Percentiles rank a stretch among this genome's conserved stretches.
Evolutionary conservation across 805 yeast species (phyloP).

Genomic region (Monosporozyma yasuniensis): DNA sequence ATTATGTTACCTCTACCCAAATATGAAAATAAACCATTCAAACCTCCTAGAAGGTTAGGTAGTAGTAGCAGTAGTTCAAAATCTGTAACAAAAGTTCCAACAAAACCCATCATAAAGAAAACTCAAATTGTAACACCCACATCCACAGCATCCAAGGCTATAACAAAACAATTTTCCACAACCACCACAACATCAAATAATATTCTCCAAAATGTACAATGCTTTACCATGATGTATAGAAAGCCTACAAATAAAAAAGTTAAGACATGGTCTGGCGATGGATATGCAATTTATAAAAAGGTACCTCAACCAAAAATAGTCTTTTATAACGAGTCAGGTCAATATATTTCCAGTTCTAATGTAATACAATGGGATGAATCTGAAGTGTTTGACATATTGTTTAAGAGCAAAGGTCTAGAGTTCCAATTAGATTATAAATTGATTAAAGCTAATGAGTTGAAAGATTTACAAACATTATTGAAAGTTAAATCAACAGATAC

Average conservation of each 20-base stretch:
- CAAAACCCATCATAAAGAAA: neutral
- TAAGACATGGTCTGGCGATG: constrained; percentile 95
- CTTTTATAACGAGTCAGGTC: constrained; percentile 23
- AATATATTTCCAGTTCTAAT: constrained; percentile 22
- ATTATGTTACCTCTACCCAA: constrained; percentile 19
- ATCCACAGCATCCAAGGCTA: neutral
- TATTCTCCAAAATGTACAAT: constrained; percentile 1
- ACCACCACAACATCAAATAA: neutral
- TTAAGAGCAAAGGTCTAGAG: constrained; percentile 51
- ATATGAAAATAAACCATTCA: constrained; percentile 41
- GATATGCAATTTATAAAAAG: constrained; percentile 37
- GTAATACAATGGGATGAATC: constrained; percentile 12
- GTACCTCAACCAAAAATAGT: constrained; percentile 14
- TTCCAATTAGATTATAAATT: constrained; percentile 49
- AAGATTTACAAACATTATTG: neutral
- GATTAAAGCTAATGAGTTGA: constrained; percentile 17
- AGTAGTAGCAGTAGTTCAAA: neutral
- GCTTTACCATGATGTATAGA: constrained; percentile 49
- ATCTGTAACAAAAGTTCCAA: neutral
- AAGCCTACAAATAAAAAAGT: constrained; percentile 68
- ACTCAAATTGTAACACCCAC: neutral
- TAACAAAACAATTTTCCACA: neutral
- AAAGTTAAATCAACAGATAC: neutral
- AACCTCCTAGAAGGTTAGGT: constrained; percentile 34
- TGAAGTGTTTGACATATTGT: constrained; percentile 32